phyloP scores from a whole-genome alignment of 2,329 filamentous ascomycete genomes.

The Phialocephala sp. region DNA sequence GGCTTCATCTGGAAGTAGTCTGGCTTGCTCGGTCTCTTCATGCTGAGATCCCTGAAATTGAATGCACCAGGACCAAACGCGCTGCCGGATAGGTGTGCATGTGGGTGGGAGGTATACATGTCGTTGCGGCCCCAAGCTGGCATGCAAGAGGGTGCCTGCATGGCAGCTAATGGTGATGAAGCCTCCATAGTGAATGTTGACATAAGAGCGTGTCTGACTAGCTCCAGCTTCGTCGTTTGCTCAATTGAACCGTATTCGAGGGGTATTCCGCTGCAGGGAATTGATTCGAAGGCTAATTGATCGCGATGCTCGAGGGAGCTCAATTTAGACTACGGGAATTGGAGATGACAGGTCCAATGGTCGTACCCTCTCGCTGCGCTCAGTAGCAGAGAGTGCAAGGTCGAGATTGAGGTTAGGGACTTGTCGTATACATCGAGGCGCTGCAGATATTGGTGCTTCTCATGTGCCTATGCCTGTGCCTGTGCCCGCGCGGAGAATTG shows the following conservation, averaged over 20 bases:
- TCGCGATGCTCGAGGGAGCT: slow-evolving; percentile 23
- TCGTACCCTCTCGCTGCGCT: slow-evolving; percentile 11
- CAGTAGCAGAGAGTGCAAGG: slow-evolving; percentile 17
- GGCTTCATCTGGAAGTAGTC: slow-evolving; percentile 87
- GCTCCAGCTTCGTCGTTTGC: slow-evolving; percentile 21
- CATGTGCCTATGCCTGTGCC: slow-evolving; percentile 20
- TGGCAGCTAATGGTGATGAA: slow-evolving; percentile 90
- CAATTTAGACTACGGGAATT: slow-evolving; percentile 16
- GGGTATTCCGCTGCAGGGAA: slow-evolving; percentile 31
- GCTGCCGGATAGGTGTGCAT: slow-evolving; percentile 53
- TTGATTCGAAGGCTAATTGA: slow-evolving; percentile 23
- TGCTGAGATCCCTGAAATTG: slow-evolving; percentile 77
- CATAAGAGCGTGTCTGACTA: slow-evolving; percentile 13
- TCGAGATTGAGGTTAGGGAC: slow-evolving; percentile 31
- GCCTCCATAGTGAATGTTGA: slow-evolving; percentile 72
- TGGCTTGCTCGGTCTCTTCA: slow-evolving; percentile 67
- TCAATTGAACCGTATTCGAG: slow-evolving; percentile 26
- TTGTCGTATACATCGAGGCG: slow-evolving; percentile 36
- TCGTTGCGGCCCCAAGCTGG: slow-evolving; percentile 64
- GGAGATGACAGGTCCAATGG: slow-evolving; percentile 15
- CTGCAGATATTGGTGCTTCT: slow-evolving; percentile 21
- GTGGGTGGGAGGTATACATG: slow-evolving; percentile 57
- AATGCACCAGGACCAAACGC: slow-evolving; percentile 68
- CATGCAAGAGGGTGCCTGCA: slow-evolving; percentile 76
- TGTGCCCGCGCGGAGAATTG: slow-evolving; percentile 8